phyloP scores from a whole-genome alignment of 306 rosid genomes.

The Rubus parviflorus region DNA sequence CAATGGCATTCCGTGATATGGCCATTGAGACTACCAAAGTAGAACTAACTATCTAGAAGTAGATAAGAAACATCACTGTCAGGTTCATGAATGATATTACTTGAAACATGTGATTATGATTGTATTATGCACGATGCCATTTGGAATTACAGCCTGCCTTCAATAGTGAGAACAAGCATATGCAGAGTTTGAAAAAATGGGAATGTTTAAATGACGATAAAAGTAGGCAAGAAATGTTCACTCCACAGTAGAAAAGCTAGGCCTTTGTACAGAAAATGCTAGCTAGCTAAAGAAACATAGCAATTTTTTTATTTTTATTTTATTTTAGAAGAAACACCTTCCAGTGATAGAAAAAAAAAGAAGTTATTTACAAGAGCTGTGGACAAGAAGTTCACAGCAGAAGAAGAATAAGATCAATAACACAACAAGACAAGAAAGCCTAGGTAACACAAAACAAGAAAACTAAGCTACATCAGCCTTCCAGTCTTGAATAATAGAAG shows the following conservation, averaged over 20 bases:
- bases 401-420: not conserved
- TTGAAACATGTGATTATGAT: not conserved
- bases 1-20: conserved; percentile 55
- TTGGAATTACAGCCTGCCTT: not conserved
- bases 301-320: no score
- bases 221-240: not conserved
- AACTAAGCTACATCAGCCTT: not conserved
- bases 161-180: not conserved
- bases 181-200: not conserved
- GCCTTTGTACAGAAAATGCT: no score
- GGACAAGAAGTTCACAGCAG: not conserved
- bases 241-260: not conserved
- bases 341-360: no score
- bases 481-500: not conserved
- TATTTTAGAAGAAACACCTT: no score
- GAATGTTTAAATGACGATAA: no score
- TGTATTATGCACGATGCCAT: not conserved
- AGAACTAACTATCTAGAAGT: not conserved
- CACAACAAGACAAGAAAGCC: not conserved
- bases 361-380: no score
- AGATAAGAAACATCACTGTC: not conserved
- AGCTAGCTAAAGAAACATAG: no score
- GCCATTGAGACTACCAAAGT: conserved; percentile 38
- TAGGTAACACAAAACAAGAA: not conserved
- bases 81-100: not conserved